A percentile compares a stretch with the other conserved stretches of the same genome.
Conservation (phyloP, 1,284 basidiomycete genomes). For the Ceratobasidium sp. region DNA sequence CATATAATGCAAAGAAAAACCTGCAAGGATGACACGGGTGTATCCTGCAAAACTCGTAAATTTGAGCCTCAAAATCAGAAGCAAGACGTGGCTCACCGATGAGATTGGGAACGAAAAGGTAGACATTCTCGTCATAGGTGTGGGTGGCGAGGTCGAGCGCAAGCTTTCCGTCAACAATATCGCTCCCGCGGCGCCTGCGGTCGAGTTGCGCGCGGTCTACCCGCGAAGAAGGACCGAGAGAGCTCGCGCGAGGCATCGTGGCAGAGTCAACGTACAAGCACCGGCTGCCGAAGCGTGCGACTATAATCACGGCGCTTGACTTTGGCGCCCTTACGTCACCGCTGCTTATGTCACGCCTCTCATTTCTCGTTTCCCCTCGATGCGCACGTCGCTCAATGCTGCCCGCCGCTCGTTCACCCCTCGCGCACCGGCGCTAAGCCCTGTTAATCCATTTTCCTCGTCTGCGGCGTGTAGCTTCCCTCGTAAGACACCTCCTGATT, state of each 20-base stretch:
- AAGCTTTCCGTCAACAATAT: slow-evolving; percentile 75
- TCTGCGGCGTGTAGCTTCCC: neutral
- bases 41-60: slow-evolving; percentile 73
- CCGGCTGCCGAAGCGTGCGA: slow-evolving; percentile 40
- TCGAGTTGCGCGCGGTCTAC: slow-evolving; percentile 34
- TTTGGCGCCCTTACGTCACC: slow-evolving; percentile 19
- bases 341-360: slow-evolving; percentile 2
- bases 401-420: slow-evolving; percentile 8
- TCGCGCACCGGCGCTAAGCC: no score
- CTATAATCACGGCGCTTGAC: neutral
- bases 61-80: neutral
- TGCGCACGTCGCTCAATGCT: slow-evolving; percentile 27
- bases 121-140: slow-evolving; percentile 91
- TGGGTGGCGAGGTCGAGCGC: slow-evolving; percentile 89
- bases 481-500: slow-evolving; percentile 16
- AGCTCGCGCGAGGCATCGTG: slow-evolving; percentile 16
- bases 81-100: slow-evolving; percentile 74
- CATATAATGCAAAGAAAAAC: slow-evolving; percentile 93
- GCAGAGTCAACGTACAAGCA: slow-evolving; percentile 11
- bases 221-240: neutral
- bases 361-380: neutral
- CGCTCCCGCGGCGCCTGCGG: slow-evolving; percentile 46
- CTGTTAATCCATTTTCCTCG: neutral
- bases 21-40: slow-evolving; percentile 91
- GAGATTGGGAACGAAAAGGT: slow-evolving; percentile 96